Evolutionary conservation across 768 basidiomycete species (phyloP).

Genomic region (Phanerochaete sordida): DNA sequence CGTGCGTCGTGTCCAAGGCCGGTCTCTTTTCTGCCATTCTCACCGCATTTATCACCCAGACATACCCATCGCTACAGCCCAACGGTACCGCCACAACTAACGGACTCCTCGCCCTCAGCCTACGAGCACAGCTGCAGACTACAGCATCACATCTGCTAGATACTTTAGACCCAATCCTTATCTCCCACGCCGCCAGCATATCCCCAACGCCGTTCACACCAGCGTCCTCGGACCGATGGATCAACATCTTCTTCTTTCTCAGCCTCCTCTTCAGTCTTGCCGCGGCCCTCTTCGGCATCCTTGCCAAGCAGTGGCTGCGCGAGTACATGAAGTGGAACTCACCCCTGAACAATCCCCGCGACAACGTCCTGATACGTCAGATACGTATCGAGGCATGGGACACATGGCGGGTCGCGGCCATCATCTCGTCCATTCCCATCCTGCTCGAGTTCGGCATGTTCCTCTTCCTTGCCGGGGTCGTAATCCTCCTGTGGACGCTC

Average conservation of each 20-base stretch:
- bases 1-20: conserved; percentile 8
- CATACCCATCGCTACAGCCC: conserved; percentile 13
- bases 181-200: neutral
- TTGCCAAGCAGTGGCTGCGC: conserved; percentile 6
- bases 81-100: neutral
- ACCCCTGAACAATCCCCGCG: neutral
- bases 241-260: conserved; percentile 3
- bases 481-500: conserved; percentile 8
- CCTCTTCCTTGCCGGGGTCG: conserved; percentile 3
- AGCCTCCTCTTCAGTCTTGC: conserved; percentile 4
- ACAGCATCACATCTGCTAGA: neutral
- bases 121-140: neutral
- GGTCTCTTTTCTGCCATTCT: conserved; percentile 25
- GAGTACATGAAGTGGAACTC: conserved; percentile 4
- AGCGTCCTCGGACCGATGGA: neutral
- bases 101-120: neutral
- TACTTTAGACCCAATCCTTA: neutral
- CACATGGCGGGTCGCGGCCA: neutral
- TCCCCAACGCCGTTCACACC: neutral
- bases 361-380: neutral
- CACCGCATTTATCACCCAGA: conserved; percentile 19
- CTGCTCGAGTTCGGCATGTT: conserved; percentile 1
- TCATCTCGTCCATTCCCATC: neutral
- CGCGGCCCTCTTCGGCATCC: neutral
- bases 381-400: conserved; percentile 1